Base-by-base conservation (phyloP, 495 filamentous ascomycete genomes). In the Penicillium ochrochloron region DNA sequence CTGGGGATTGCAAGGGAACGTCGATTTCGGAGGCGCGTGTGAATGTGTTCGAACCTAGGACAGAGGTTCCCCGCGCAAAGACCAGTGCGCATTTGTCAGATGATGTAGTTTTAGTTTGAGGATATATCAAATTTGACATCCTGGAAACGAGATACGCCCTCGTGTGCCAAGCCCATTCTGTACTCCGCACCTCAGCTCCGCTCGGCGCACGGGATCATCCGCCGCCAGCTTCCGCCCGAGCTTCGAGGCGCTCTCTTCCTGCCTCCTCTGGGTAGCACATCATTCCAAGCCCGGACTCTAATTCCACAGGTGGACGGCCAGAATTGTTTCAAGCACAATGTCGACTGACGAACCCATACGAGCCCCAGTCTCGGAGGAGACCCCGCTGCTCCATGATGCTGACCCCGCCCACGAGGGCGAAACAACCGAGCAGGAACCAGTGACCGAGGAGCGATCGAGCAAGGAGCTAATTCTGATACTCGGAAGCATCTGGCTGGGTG, bases 401-500 rank as follows among this genome's bases (percentile, higher is more conserved):
- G 21, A 62, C 59, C 39, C 70, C 57, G 53, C 60, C 68, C 35
- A 50, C 51, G 6, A 65, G 57, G 53, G 37, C 59, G 33, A 54
- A 34, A 25, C 67, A 34, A 68, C 73, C 2, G 59, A 64, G 14
- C 64, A 72, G 31, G 68, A 66, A 46, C 75, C 75, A 1, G 42
- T 75, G 39, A 61, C 66, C 29, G 66, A 78, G 52, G 81, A 84
- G 61, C 73, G 73, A 51, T 79, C 68, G 33, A 82, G 79, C 3
- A 77, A 71, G 23, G 71, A 82, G 63, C 59, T 84, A 56, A 68
- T 83, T 15, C 19, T 82, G 15, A 76, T 83, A 34, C 67, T 85
- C 57, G 66, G 74, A 6, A 80, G 78, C 66, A 78, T 89, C 37
- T 93, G 90, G 86, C 68, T 94, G 3, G 92, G 93, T 29, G 91